These are phyloP conservation scores for Amaranthus cruentus DNA, from an alignment of 148 eudicot genomes.

Conservation along the genomic window DNA sequence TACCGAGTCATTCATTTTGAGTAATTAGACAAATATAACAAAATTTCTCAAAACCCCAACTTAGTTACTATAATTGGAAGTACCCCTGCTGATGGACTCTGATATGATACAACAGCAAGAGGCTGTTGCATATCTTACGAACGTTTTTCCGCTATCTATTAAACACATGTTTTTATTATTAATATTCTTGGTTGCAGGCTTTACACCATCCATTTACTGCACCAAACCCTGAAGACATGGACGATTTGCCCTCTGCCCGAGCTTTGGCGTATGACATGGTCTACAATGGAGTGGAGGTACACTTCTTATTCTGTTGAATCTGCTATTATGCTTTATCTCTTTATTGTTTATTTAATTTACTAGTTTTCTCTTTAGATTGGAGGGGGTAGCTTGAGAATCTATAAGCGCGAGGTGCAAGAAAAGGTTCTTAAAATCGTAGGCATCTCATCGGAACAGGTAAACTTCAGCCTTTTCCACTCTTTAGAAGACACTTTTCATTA, in stretches of 20 bases:
- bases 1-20: too few species aligned
- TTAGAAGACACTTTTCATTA: not conserved
- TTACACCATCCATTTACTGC: constrained; percentile 99
- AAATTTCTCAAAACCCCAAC: too few species aligned
- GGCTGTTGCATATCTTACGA: not conserved
- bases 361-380: constrained; percentile 51
- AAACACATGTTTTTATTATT: not conserved
- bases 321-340: not conserved
- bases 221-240: constrained; percentile 91
- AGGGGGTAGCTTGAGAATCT: constrained; percentile 96
- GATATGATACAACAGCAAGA: not conserved
- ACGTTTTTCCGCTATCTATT: not conserved
- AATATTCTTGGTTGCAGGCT: constrained; percentile 48
- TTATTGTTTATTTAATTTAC: not conserved
- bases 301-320: not conserved
- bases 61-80: not conserved
- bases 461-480: not conserved
- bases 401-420: constrained; percentile 85
- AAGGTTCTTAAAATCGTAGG: constrained; percentile 76
- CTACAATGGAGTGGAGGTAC: constrained; percentile 97
- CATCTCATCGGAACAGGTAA: constrained; percentile 77
- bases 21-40: too few species aligned
- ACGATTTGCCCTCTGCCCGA: constrained; percentile 84
- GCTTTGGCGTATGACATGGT: constrained; percentile 99
- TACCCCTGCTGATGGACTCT: not conserved